Base-by-base conservation (phyloP, 2,329 filamentous ascomycete species). In the Fusarium compactum region DNA sequence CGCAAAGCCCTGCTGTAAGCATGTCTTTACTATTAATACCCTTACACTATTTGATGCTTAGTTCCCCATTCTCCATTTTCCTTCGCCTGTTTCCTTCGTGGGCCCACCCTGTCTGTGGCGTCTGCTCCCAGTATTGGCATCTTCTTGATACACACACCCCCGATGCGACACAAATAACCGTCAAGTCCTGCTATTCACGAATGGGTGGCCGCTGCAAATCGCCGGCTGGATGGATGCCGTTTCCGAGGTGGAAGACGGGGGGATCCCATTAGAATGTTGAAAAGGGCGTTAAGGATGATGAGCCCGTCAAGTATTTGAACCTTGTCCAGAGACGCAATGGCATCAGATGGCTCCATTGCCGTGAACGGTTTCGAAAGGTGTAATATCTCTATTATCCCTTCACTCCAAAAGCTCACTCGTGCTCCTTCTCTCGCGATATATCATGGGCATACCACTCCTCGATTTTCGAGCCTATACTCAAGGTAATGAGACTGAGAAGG, bases 221-320 rank as follows among this genome's bases (percentile, higher is more conserved):
- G n/a, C 40, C 52, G 40, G 29, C 52, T 54, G 40, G 52, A 45
- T 54, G 52, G 27, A 54, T 54, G 52, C 52, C 24, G 15, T 45
- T 54, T 45, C 40, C 27, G 9, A 54, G 27, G 41, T 45, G 52
- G 27, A 54, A 54, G 52, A 27, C 41, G 34, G 34, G 3, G 25
- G 25, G 40, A 45, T 55, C 41, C 40, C 20, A 27, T 34, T 38
- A 45, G 40, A 55, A 55, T 45, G 29, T 55, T 29, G 41, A 55
- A 45, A 45, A 55, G 52, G 40, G 41, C 29, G 38, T 45, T 55
- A 55, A 55, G 41, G 27, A 55, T 45, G 16, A 34, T 55, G 41
- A 55, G 52, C 52, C 52, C 41, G 50, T 55, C 40, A 55, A 55
- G 41, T 55, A 55, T 55, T 55, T 45, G 52, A 55, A 55, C 52